Evolutionary conservation across 495 filamentous ascomycete genomes (phyloP), one percentile per base, ranked within the genome.

Genomic region (Platismatia glauca): DNA sequence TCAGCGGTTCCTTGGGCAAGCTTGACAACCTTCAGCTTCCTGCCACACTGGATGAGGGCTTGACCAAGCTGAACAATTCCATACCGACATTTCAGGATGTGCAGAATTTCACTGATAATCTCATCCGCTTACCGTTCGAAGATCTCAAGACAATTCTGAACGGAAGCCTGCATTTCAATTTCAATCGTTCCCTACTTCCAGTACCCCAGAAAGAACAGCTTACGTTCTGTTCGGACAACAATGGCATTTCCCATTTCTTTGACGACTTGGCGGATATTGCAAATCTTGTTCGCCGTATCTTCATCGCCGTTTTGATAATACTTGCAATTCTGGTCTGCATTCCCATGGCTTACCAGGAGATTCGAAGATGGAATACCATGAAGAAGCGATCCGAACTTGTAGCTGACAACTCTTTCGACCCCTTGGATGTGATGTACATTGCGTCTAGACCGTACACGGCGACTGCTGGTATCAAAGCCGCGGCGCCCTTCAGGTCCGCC

Each of bases 391-490:
- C 89, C 18, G 74, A 81, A 55, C 76, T 90, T 31, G 78, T 96
- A 55, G 78, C 77, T 55, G 81, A 85, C 59, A 74, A 86, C 27
- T 80, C 82, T 15, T 78, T 81, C 65, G 91, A 97, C 66, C 84
- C 88, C 3, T 84, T 96, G 81, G 95, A 97, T 71, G 86, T 93
- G 24, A 82, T 96, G 56, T 93, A 96, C 70, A 88, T 96, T 55
- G 84, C 85, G 20, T 95, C 91, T 24, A 81, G 89, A 6, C 91
- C 93, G 8, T 82, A 85, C 64, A 87, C 89, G 0, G 79, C 88
- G 2, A 79, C 80, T 8, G 69, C 79, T 9, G 94, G 94, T 35
- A 82, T 96, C 70, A 86, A 83, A 74, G 67, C 87, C 18, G 85
- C 90, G n/a, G 78, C 78, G 18, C 76, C 75, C n/a, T 87, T 93